Evolutionary conservation across 805 yeast species (phyloP).

Genomic region (Starmerella scarabaei): DNA sequence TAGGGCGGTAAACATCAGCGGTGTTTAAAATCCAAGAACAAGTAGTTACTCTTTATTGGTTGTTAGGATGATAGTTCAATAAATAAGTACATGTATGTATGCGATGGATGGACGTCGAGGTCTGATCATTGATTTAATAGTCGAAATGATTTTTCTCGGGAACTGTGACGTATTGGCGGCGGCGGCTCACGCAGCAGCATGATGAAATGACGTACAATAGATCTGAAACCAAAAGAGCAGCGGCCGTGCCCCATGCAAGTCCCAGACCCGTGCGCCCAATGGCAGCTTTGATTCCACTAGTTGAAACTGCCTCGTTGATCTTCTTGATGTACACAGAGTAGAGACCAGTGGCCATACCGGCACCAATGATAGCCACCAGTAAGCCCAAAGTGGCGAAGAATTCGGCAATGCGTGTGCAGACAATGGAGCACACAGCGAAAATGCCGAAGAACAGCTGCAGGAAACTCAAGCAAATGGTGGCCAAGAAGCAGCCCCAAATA

Average conservation of each 20-base stretch:
- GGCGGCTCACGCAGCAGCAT: conserved; percentile 33
- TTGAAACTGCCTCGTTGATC: conserved; percentile 36
- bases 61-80: too few species aligned
- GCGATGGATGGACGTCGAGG: not conserved
- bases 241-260: conserved; percentile 51
- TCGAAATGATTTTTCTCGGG: conserved; percentile 11
- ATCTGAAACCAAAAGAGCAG: conserved; percentile 33
- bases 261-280: conserved; percentile 43
- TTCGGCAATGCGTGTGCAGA: conserved; percentile 35
- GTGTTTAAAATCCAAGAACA: too few species aligned
- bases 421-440: conserved; percentile 36
- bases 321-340: conserved; percentile 37
- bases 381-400: conserved; percentile 25
- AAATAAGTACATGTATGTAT: not conserved
- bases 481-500: conserved; percentile 43
- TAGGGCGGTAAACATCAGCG: too few species aligned
- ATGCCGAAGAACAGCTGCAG: conserved; percentile 30
- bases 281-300: conserved; percentile 44
- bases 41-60: too few species aligned
- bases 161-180: conserved; percentile 10
- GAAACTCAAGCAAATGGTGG: conserved; percentile 36
- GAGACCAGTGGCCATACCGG: conserved; percentile 51
- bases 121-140: not conserved
- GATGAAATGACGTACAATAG: conserved; percentile 32
- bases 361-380: conserved; percentile 25